phyloP scores from a whole-genome alignment of 768 basidiomycete genomes.

The Cystofilobasidium ferigula region DNA sequence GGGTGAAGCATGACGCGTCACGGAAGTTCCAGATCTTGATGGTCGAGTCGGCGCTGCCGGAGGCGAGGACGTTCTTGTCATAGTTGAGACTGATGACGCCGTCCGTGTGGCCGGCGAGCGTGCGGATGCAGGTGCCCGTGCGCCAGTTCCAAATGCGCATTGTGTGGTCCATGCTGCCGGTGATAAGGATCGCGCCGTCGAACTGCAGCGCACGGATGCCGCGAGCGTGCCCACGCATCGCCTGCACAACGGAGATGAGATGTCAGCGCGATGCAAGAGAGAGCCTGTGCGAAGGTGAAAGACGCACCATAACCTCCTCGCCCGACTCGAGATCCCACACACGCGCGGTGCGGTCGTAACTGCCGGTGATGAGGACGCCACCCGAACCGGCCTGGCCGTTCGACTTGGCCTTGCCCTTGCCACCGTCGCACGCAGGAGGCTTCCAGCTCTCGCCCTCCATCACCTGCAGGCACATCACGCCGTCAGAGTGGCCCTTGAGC shows the following conservation, averaged over 20 bases:
- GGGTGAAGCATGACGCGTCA: slow-evolving; percentile 78
- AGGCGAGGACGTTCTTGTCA: slow-evolving; percentile 80
- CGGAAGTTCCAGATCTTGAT: slow-evolving; percentile 73
- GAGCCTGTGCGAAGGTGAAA: neutral
- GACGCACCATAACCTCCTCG: slow-evolving; percentile 54
- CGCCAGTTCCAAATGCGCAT: slow-evolving; percentile 96
- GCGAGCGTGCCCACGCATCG: slow-evolving; percentile 73
- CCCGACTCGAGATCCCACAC: slow-evolving; percentile 97
- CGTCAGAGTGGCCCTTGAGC: slow-evolving; percentile 84
- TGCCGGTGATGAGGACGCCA: slow-evolving; percentile 82
- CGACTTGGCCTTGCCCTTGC: slow-evolving; percentile 2
- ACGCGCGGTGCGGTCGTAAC: slow-evolving; percentile 85
- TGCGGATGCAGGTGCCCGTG: slow-evolving; percentile 72
- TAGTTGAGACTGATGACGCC: slow-evolving; percentile 86
- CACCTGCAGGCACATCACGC: slow-evolving; percentile 85
- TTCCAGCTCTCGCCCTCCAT: slow-evolving; percentile 18
- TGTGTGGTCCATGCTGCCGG: slow-evolving; percentile 90
- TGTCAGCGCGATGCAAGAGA: neutral
- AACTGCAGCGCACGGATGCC: slow-evolving; percentile 91
- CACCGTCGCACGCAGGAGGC: neutral
- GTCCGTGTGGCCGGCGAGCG: slow-evolving; percentile 77
- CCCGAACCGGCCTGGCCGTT: neutral
- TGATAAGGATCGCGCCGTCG: slow-evolving; percentile 87
- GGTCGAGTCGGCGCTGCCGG: slow-evolving; percentile 86
- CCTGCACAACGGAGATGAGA: neutral